Evolutionary conservation across 2,329 filamentous ascomycete species (phyloP).

Genomic region (Fusarium sp.): DNA sequence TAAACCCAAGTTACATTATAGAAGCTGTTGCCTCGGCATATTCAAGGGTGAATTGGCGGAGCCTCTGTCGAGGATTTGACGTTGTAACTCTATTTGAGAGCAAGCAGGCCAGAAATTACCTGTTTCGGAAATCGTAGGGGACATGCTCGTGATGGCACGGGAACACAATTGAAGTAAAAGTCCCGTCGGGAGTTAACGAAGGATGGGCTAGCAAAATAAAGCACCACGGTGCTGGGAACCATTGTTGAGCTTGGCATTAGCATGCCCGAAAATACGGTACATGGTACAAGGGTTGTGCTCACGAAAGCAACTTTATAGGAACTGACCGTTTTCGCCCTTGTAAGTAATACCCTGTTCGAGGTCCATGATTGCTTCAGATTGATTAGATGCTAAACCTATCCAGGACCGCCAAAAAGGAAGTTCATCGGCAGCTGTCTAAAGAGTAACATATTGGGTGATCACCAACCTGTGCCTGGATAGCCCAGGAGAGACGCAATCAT

Average conservation of each 20-base stretch:
- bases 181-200: background rate
- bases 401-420: slow-evolving; percentile 1
- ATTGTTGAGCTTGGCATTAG: slow-evolving; percentile 17
- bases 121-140: background rate
- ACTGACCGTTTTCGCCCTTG: background rate
- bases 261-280: background rate
- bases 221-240: slow-evolving; percentile 8
- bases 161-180: background rate
- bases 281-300: background rate
- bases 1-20: background rate
- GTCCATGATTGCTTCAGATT: slow-evolving; percentile 16
- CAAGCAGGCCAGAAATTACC: background rate
- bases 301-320: slow-evolving; percentile 8
- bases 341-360: slow-evolving; percentile 19
- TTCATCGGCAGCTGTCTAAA: background rate
- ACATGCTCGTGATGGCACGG: background rate
- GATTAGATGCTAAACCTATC: slow-evolving; percentile 9
- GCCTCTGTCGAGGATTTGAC: background rate
- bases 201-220: slow-evolving; percentile 11
- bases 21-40: background rate
- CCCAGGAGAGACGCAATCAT: too few species aligned
- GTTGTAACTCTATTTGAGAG: background rate
- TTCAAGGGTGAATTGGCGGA: background rate
- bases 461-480: background rate
- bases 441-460: slow-evolving; percentile 3